phyloP scores from a whole-genome alignment of 2,329 filamentous ascomycete species.

The Ophiostoma piceae region DNA sequence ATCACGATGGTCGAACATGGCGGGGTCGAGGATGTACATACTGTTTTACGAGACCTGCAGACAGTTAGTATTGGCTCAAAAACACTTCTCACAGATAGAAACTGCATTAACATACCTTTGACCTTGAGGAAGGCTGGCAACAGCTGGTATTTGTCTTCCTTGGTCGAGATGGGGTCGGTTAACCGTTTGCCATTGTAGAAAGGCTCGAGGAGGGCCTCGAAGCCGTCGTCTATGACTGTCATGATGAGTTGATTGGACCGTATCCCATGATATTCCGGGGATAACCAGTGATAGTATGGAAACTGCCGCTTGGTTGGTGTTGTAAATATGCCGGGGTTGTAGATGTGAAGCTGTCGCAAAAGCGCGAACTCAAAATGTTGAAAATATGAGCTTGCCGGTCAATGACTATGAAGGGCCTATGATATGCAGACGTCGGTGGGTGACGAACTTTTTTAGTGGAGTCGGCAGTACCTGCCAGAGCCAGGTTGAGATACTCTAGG shows the following conservation, averaged over 20 bases:
- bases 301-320: not conserved
- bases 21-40: slow-evolving; percentile 35
- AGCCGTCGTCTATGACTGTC: slow-evolving; percentile 56
- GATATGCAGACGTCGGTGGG: not conserved
- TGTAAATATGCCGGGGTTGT: not conserved
- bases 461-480: not conserved
- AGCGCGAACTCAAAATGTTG: not conserved
- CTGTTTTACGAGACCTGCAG: slow-evolving; percentile 75
- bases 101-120: slow-evolving; percentile 55
- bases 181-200: slow-evolving; percentile 65
- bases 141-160: slow-evolving; percentile 91
- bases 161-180: slow-evolving; percentile 59
- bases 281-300: not conserved
- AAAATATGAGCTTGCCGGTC: slow-evolving; percentile 9
- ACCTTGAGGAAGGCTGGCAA: slow-evolving; percentile 97
- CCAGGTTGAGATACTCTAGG: not conserved
- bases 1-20: not conserved
- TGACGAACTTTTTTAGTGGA: slow-evolving; percentile 14
- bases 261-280: slow-evolving; percentile 20
- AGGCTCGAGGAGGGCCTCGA: slow-evolving; percentile 61
- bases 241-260: slow-evolving; percentile 34
- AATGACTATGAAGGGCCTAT: not conserved
- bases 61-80: slow-evolving; percentile 17
- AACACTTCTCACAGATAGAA: slow-evolving; percentile 21
- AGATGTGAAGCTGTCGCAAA: not conserved